Evolutionary conservation across 306 rosid species (phyloP).

Genomic region (Vicia villosa): DNA sequence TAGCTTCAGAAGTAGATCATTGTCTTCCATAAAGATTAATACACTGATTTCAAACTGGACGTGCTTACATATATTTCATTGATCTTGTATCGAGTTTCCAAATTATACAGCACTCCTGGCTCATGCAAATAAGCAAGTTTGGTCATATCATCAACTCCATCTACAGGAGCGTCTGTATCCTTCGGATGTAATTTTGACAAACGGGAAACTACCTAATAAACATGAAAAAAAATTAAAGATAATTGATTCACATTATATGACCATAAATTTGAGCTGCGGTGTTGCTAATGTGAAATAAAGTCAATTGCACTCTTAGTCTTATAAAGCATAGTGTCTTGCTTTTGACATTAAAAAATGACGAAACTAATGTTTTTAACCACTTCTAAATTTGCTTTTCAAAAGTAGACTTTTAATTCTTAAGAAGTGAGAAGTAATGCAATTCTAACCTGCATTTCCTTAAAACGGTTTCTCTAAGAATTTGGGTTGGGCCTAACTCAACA

Average conservation of each 20-base stretch:
- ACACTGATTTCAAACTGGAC: constrained; percentile 39
- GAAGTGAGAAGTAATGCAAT: constrained; percentile 2
- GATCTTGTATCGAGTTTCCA: constrained; percentile 64
- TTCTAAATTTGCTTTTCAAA: constrained; percentile 4
- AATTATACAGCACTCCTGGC: constrained; percentile 84
- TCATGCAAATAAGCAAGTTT: constrained; percentile 87
- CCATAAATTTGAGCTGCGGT: background rate
- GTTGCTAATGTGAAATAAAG: constrained; percentile 19
- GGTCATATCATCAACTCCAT: constrained; percentile 92
- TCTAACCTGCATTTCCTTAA: background rate
- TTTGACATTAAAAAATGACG: constrained; percentile 11
- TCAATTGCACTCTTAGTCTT: constrained; percentile 31
- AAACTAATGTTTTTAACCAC: constrained; percentile 22
- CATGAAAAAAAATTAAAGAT: constrained; percentile 31
- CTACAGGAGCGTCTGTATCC: constrained; percentile 61
- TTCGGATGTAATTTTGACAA: constrained; percentile 73
- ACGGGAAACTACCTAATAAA: constrained; percentile 63
- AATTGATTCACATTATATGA: constrained; percentile 28
- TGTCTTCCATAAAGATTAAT: constrained; percentile 39
- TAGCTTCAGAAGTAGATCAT: constrained; percentile 39
- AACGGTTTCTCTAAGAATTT: background rate
- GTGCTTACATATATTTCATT: constrained; percentile 86
- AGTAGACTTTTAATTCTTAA: constrained; percentile 7
- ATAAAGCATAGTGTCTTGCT: constrained; percentile 8
- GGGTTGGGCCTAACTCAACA: no score